A percentile compares a stretch with the other conserved stretches of the same genome.
phyloP scores from a whole-genome alignment of 2,329 filamentous ascomycete genomes.

The Paecilomyces sp. region DNA sequence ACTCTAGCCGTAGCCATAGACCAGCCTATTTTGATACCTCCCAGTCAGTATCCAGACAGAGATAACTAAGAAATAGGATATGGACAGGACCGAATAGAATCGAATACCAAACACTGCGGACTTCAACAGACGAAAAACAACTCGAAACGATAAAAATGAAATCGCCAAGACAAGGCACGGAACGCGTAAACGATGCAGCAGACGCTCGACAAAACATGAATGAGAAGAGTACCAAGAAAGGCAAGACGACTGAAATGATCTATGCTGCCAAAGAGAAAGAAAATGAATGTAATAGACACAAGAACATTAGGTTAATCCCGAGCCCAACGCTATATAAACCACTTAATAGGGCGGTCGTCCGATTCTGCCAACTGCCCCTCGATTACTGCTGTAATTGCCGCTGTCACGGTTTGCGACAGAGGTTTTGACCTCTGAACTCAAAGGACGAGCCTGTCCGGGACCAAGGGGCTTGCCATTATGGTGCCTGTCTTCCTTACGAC shows the following conservation, averaged over 20 bases:
- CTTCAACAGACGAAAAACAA: background rate
- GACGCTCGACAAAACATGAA: background rate
- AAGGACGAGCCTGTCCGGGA: background rate
- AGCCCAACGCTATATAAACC: background rate
- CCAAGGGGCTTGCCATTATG: background rate
- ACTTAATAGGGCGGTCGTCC: constrained; percentile 16
- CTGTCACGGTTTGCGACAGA: background rate
- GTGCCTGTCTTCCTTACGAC: background rate
- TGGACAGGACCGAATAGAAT: background rate
- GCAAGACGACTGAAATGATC: background rate
- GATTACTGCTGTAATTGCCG: background rate
- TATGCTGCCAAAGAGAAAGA: background rate
- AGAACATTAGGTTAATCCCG: background rate
- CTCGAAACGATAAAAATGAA: background rate
- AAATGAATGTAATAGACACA: background rate
- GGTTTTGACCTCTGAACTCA: background rate
- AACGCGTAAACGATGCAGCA: background rate
- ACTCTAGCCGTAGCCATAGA: background rate
- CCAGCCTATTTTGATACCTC: background rate
- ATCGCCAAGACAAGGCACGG: background rate
- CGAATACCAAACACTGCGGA: background rate
- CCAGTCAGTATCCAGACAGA: background rate
- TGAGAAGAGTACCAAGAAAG: background rate
- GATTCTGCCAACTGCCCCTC: constrained; percentile 9
- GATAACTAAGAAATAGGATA: background rate